Evolutionary conservation across 148 eudicot genomes (phyloP), one percentile per base, ranked within the genome.

Genomic region (Polygonum maritimum): DNA sequence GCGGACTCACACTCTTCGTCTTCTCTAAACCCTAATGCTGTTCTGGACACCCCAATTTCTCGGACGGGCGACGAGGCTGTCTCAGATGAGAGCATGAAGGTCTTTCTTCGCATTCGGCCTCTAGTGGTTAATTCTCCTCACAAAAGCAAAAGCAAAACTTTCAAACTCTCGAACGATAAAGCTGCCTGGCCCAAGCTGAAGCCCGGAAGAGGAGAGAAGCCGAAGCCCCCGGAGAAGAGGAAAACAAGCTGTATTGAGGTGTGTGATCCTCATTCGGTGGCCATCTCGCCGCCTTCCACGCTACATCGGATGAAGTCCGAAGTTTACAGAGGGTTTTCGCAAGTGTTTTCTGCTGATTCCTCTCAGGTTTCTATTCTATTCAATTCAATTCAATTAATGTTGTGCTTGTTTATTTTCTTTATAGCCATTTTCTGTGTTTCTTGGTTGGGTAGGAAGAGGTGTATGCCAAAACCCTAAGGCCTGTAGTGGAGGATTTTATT

Each of bases 401-500:
- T 26, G 31, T 26, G 31, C 31, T 26, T 26, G 31, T 26, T 26
- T 26, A 26, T 26, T 26, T 26, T 26, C 31, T 26, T 70, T 62
- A 44, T 14, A 35, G 19, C 63, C 16, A 7, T 16, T 62, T 62
- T 18, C 3, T 79, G 7, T 54, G 16, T 1, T 49, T 7, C 49
- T 16, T 10, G n/a, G 8, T 40, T 67, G 1, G 71, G 74, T 74
- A 94, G 98, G 88, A 74, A 71, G 97, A 89, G 55, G 93, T 92
- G 47, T 94, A 85, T 79, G 88, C 85, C 7, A 84, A 81, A 73
- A 82, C 92, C 86, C 83, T 94, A 85, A 82, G 79, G 26, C 97
- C 93, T 0, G 39, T 90, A 48, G 96, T 94, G 5, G 90, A 90
- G 10, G 96, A 92, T 39, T 92, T 94, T 74, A 73, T 91, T 0